Base-by-base conservation (phyloP, 352 stramenopile species). In the Paralagenidium karlingii region DNA sequence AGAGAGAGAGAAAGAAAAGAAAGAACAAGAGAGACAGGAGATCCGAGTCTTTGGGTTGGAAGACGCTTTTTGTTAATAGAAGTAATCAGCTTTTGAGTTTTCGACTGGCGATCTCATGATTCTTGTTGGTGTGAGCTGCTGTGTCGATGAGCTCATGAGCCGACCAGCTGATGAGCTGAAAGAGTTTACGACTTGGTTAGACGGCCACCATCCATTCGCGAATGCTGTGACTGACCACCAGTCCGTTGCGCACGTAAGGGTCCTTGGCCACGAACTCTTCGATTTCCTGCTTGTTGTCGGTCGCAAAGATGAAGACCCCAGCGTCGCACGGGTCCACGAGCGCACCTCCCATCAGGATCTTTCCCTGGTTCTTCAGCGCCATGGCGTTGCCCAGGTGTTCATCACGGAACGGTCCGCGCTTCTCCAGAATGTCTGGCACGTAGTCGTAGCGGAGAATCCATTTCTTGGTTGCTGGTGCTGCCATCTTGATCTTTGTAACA, bases 381-480 rank as follows among this genome's bases (percentile, higher is more conserved):
- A 60, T 45, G 6, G 63, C 59, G 49, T 56, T 62, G 51, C 64
- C 52, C 44, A 85, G 45, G 47, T 83, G 74, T 45, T 80, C 63
- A 16, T 53, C 47, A 22, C 74, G 74, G 56, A 83, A 88, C 29
- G 70, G 70, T 0, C 55, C 62, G 40, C 74, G 68, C 41, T 78
- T 79, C 34, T 85, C 60, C 28, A 82, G 53, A 40, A 85, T 85
- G 38, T 83, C 70, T n/a, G 60, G 39, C 40, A 76, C 59, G 56
- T 88, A 85, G 34, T 71, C 60, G 55, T 88, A 85, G 28, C 58
- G 68, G 27, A 88, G 52, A 33, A 87, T 61, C 55, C 62, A 86
- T 28, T 62, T 69, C 46, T 82, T 80, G 50, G 74, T 80, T 43
- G 68, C 51, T 40, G 43, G 34, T 6, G 40, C 21, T n/a, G 53